A percentile compares a stretch with the other conserved stretches of the same genome.
Evolutionary conservation across 1,284 basidiomycete genomes (phyloP).

Genomic region (Tilletia indica): DNA sequence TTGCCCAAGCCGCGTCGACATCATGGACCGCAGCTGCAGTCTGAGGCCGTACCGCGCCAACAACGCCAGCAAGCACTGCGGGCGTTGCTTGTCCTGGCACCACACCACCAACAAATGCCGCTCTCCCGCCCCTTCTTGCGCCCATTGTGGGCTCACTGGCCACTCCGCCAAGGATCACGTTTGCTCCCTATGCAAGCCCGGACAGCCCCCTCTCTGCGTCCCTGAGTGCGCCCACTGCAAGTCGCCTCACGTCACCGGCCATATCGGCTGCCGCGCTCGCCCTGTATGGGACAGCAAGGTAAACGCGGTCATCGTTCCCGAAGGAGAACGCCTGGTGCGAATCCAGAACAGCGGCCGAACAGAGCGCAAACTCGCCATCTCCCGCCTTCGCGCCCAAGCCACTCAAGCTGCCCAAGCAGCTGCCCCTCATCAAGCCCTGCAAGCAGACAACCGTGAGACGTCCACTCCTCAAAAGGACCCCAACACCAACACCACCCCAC

Average conservation of each 20-base stretch:
- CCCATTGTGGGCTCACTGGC: not conserved
- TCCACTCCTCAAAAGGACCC: not conserved
- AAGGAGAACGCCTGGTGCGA: no score
- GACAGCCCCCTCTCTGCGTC: no score
- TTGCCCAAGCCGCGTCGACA: not conserved
- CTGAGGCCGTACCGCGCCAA: not conserved
- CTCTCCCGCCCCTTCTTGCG: not conserved
- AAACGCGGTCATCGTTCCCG: no score
- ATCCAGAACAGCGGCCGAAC: no score
- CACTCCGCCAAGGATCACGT: not conserved
- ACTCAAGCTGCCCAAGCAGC: not conserved
- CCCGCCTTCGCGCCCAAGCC: no score
- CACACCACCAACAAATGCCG: slow-evolving; percentile 12
- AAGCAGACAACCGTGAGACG: not conserved
- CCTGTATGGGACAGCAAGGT: no score
- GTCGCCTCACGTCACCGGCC: not conserved
- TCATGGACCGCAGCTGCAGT: not conserved
- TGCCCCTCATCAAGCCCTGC: not conserved
- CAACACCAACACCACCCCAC: no score
- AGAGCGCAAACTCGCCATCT: no score
- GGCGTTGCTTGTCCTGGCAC: no score
- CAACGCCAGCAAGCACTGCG: slow-evolving; percentile 16
- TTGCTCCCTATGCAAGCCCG: not conserved
- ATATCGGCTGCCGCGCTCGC: not conserved
- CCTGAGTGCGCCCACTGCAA: slow-evolving; percentile 13